These are phyloP conservation scores for Nicotiana knightiana DNA, from an alignment of 257 asterid species.

Conservation along the genomic window DNA sequence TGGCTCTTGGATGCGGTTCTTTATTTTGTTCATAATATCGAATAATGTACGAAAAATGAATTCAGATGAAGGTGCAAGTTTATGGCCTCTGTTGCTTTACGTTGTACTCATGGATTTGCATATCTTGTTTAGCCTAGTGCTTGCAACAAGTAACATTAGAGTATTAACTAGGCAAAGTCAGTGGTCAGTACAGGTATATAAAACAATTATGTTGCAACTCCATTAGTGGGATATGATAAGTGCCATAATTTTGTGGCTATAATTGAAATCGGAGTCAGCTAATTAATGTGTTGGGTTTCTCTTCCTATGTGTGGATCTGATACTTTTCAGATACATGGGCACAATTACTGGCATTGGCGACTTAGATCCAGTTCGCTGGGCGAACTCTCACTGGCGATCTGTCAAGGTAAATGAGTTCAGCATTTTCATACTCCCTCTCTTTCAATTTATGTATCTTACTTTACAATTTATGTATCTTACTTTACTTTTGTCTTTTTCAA, in stretches of 20 bases:
- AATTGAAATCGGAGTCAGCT: background rate
- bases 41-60: background rate
- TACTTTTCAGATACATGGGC: slow-evolving; percentile 78
- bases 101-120: background rate
- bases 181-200: background rate
- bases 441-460: too few relatives aligned
- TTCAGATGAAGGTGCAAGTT: slow-evolving; percentile 6
- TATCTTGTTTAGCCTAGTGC: background rate
- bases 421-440: background rate
- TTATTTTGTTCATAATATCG: background rate
- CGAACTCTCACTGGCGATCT: slow-evolving; percentile 96
- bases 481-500: too few relatives aligned
- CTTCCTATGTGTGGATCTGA: slow-evolving; percentile 20
- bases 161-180: background rate
- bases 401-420: slow-evolving; percentile 53
- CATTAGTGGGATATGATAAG: background rate
- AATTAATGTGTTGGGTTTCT: background rate
- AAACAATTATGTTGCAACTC: background rate
- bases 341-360: slow-evolving; percentile 94
- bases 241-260: background rate
- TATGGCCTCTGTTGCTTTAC: background rate
- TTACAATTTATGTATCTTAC: too few relatives aligned
- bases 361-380: slow-evolving; percentile 90
- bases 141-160: background rate
- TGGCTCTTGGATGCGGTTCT: background rate